A percentile compares a stretch with the other conserved stretches of the same genome.
Conservation (phyloP, 2,329 filamentous ascomycete species). For the Pseudocercospora musae region DNA sequence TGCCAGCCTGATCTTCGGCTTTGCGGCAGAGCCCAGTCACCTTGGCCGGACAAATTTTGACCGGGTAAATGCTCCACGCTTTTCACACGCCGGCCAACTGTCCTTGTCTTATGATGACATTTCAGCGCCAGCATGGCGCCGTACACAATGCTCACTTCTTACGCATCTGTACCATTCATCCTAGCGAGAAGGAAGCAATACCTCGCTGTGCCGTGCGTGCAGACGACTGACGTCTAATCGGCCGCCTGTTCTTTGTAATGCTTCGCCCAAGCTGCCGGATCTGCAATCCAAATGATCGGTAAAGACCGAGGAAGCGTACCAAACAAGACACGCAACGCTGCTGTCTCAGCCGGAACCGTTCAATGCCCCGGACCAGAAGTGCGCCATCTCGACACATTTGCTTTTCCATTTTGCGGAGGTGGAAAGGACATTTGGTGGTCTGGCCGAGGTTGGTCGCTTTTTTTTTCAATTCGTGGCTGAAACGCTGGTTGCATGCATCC, state of each 20-base stretch:
- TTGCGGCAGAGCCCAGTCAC: background rate
- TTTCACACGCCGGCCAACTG: background rate
- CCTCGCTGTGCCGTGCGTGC: background rate
- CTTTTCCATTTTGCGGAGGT: background rate
- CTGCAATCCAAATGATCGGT: background rate
- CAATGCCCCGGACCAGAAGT: background rate
- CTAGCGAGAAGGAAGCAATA: background rate
- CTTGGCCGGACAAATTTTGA: background rate
- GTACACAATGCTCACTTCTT: background rate
- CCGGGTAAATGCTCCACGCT: background rate
- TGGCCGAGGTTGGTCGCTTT: background rate
- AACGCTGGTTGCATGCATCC: background rate
- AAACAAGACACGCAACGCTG: background rate
- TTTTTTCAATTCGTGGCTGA: background rate
- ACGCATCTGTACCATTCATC: background rate
- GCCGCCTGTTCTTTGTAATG: conserved; percentile 1
- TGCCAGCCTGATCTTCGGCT: background rate
- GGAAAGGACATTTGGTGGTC: background rate
- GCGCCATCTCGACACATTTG: background rate
- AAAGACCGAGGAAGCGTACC: background rate
- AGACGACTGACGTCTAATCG: background rate
- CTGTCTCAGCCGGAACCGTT: background rate
- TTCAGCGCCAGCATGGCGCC: background rate
- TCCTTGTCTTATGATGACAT: background rate
- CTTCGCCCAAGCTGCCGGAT: conserved; percentile 3